Evolutionary conservation across 805 yeast genomes (phyloP).

Genomic region (Ogataea nakhonphanomensis): DNA sequence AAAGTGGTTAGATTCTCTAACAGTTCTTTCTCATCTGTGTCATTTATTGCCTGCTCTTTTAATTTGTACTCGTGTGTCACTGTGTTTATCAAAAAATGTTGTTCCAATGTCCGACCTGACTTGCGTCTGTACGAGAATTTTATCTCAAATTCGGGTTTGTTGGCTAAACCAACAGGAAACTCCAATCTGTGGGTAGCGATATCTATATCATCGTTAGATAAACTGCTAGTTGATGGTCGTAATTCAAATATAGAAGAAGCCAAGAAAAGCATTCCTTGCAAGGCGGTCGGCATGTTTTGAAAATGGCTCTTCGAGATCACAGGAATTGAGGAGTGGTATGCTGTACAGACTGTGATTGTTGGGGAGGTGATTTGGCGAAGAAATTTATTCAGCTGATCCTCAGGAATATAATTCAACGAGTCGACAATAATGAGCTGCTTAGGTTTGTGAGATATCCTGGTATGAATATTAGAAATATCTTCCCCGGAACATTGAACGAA

Average conservation of each 20-base stretch:
- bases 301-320: neutral
- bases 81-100: slow-evolving; percentile 52
- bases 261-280: slow-evolving; percentile 50
- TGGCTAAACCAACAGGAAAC: slow-evolving; percentile 48
- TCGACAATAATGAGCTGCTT: slow-evolving; percentile 55
- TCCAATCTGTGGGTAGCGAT: slow-evolving; percentile 36
- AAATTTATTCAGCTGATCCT: slow-evolving; percentile 40
- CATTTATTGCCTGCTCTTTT: slow-evolving; percentile 29
- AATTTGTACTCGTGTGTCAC: slow-evolving; percentile 39
- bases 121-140: slow-evolving; percentile 68
- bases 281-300: slow-evolving; percentile 20
- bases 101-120: slow-evolving; percentile 73
- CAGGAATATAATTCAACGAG: slow-evolving; percentile 57
- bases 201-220: slow-evolving; percentile 44
- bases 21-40: slow-evolving; percentile 44
- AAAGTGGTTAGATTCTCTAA: slow-evolving; percentile 82
- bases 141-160: slow-evolving; percentile 44
- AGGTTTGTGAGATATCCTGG: slow-evolving; percentile 8
- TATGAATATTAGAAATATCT: slow-evolving; percentile 10
- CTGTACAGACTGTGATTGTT: slow-evolving; percentile 41
- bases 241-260: slow-evolving; percentile 73
- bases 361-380: slow-evolving; percentile 38
- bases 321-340: slow-evolving; percentile 44
- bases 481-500: slow-evolving; percentile 44
- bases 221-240: slow-evolving; percentile 37